These are phyloP conservation scores for Solanum pinnatisectum DNA, from an alignment of 257 asterid genomes.

Conservation along the genomic window DNA sequence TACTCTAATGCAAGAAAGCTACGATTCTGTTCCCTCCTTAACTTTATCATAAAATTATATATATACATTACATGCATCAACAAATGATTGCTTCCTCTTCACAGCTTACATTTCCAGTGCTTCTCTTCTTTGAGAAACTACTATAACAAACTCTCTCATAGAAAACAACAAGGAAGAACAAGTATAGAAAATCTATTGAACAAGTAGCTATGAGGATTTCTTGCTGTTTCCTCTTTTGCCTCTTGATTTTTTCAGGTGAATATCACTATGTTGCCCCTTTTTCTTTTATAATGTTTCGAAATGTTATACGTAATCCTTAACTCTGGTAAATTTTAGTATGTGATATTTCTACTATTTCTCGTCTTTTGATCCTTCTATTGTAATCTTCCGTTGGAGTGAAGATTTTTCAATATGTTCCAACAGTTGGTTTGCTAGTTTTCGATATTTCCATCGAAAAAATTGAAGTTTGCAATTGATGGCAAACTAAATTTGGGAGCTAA, in stretches of 20 bases:
- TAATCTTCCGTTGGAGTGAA: background rate
- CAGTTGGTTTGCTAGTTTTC: background rate
- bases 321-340: background rate
- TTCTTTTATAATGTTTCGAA: background rate
- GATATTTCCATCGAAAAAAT: background rate
- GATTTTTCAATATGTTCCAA: background rate
- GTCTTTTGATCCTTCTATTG: background rate
- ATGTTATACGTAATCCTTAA: background rate
- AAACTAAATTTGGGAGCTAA: background rate
- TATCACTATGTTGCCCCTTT: background rate
- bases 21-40: slow-evolving; percentile 46
- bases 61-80: slow-evolving; percentile 20
- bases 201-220: slow-evolving; percentile 17
- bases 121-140: slow-evolving; percentile 4
- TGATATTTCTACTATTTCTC: background rate
- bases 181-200: background rate
- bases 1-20: slow-evolving; percentile 72
- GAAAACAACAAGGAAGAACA: background rate
- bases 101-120: slow-evolving; percentile 10
- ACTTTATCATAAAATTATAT: slow-evolving; percentile 16
- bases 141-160: background rate
- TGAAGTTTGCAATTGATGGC: background rate
- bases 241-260: slow-evolving; percentile 50
- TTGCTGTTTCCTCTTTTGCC: slow-evolving; percentile 25
- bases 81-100: slow-evolving; percentile 28